These are phyloP conservation scores for Amphirosellinia nigrospora DNA, from an alignment of 495 filamentous ascomycete species.

Conservation along the genomic window DNA sequence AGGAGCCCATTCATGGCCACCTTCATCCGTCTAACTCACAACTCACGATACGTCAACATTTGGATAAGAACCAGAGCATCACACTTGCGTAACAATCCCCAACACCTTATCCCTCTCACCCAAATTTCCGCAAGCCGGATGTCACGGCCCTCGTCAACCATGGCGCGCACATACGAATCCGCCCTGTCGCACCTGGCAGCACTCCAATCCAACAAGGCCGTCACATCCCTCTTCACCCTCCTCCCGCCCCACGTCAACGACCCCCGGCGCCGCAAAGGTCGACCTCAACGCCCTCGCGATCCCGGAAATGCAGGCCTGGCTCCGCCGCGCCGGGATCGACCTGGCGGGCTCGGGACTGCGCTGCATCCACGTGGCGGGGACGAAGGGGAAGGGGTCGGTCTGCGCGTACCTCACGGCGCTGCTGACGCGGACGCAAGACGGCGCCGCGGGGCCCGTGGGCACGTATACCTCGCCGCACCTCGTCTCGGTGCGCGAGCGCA, in stretches of 20 bases:
- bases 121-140: background rate
- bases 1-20: background rate
- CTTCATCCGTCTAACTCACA: background rate
- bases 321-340: constrained; percentile 69
- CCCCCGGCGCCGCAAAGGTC: constrained; percentile 17
- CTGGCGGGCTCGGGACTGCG: constrained; percentile 42
- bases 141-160: constrained; percentile 28
- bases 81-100: background rate
- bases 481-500: constrained; percentile 66
- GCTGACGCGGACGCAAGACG: constrained; percentile 41
- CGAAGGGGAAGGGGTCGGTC: constrained; percentile 67
- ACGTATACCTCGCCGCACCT: constrained; percentile 74
- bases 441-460: constrained; percentile 50
- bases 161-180: constrained; percentile 43
- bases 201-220: constrained; percentile 75
- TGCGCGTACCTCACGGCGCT: constrained; percentile 54
- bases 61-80: background rate
- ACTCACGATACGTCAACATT: background rate
- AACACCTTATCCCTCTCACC: background rate
- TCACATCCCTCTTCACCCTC: constrained; percentile 48
- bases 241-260: background rate
- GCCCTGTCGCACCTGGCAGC: constrained; percentile 65
- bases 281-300: constrained; percentile 77
- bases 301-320: constrained; percentile 86
- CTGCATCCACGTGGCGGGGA: constrained; percentile 66